Base-by-base conservation (phyloP, 148 eudicot genomes). In the Chenopodium album region DNA sequence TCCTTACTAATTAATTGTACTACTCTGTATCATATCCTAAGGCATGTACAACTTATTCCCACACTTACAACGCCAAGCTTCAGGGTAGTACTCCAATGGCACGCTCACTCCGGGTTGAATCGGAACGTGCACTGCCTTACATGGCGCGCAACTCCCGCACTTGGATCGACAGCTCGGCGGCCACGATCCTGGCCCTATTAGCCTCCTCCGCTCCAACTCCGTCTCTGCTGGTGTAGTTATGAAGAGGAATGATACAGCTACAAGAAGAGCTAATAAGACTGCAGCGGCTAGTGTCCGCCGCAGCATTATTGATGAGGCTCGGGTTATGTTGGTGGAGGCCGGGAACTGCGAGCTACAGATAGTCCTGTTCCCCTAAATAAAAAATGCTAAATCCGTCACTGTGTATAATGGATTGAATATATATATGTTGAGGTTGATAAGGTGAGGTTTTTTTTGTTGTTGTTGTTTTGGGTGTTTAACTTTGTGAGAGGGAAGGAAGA, bases 31-130 rank as follows among this genome's bases (percentile, higher is more conserved):
- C 14, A 4, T 66, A 23, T 67, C 34, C 79, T 86, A 94, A 29
- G 98, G 98, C 97, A 90, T 91, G 88, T 82, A 94, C 23, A 92
- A 76, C 75, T 88, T 90, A 75, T 85, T 86, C 3, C 92, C 86
- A 77, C 98, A 94, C 87, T 88, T 90, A 90, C 98, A 94, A 0
- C 98, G 85, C 98, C 98, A 94, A 50, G 98, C 98, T 81, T 92
- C 91, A 0, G 98, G 98, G 76, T 94, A 94, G 70, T 94, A 94
- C 89, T 94, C 98, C 32, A 91, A 63, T 4, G 98, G 91, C 75
- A 85, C 48, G 29, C 79, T 86, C 3, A 86, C 60, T 4, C 97
- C 93, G 2, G 97, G 98, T 9, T 90, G 93, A 71, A 92, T 84
- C 70, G 93, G 84, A 12, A 92, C 90, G 82, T 88, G 94, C 64